Percentiles rank a stretch among this genome's conserved stretches.
Evolutionary conservation across 306 rosid species (phyloP).

Genomic region (Mimosa bimucronata): DNA sequence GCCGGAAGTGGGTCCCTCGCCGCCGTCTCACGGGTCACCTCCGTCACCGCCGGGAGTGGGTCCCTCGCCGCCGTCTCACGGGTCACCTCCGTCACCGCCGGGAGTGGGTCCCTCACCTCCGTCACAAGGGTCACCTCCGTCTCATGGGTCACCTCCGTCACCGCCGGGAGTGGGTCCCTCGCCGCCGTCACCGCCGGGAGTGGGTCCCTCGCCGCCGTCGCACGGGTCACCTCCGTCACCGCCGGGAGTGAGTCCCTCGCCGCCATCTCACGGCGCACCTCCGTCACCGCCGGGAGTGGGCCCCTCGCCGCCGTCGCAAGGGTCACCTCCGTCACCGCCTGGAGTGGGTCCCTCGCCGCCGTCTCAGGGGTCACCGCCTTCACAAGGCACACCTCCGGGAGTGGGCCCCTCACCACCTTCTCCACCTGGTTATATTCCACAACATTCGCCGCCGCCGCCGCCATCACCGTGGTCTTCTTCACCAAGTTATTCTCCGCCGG

Average conservation of each 20-base stretch:
- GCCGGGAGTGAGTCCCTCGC: neutral
- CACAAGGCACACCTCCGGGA: too few species aligned
- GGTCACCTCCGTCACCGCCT: neutral
- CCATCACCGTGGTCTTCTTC: constrained; percentile 6
- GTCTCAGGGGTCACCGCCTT: neutral
- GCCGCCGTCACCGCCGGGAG: constrained; percentile 15
- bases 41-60: neutral
- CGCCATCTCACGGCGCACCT: neutral
- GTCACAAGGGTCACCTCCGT: neutral
- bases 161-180: constrained; percentile 14
- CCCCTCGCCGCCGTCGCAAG: neutral
- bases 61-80: constrained; percentile 9
- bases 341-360: constrained; percentile 10
- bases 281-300: neutral
- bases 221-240: neutral
- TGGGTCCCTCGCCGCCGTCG: constrained; percentile 8
- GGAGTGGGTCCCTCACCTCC: constrained; percentile 8
- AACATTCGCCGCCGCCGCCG: neutral
- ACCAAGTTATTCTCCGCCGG: constrained; percentile 28
- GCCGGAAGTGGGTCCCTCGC: neutral
- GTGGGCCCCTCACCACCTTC: constrained; percentile 9
- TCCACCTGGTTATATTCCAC: neutral
- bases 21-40: neutral
- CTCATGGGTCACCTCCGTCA: neutral
- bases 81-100: neutral